phyloP scores from a whole-genome alignment of 148 eudicot species.

The Oxyria digyna region DNA sequence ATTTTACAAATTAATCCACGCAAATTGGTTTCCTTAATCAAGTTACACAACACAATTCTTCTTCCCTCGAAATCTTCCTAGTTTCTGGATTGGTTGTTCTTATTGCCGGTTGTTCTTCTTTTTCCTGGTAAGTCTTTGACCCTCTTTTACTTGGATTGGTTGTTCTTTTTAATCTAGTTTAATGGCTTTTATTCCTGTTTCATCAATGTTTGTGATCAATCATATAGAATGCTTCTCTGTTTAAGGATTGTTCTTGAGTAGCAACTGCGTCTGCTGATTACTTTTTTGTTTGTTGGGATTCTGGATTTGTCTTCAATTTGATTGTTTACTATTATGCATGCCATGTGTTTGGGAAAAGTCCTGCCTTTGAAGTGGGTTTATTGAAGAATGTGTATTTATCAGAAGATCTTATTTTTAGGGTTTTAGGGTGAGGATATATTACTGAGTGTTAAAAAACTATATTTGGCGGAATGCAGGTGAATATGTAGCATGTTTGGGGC shows the following conservation, averaged over 20 bases:
- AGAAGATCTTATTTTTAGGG: background rate
- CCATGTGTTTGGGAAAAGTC: background rate
- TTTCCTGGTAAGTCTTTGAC: background rate
- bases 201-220: background rate
- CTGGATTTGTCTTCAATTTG: background rate
- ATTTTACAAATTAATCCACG: background rate
- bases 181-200: background rate
- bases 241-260: background rate
- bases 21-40: background rate
- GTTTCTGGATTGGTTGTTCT: background rate
- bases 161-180: too few species aligned
- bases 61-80: background rate
- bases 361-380: background rate
- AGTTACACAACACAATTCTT: background rate
- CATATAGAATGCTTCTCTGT: too few species aligned
- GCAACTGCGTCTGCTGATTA: too few species aligned
- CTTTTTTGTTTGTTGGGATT: background rate
- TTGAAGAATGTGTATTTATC: background rate
- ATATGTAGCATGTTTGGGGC: too few species aligned
- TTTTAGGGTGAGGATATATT: background rate
- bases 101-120: background rate
- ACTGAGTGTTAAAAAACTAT: too few species aligned
- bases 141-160: too few species aligned
- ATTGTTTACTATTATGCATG: too few species aligned
- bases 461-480: too few species aligned